Percentiles rank a stretch among this genome's conserved stretches.
phyloP scores from a whole-genome alignment of 192 early-diverging fungal species.

The Mortierella claussenii region DNA sequence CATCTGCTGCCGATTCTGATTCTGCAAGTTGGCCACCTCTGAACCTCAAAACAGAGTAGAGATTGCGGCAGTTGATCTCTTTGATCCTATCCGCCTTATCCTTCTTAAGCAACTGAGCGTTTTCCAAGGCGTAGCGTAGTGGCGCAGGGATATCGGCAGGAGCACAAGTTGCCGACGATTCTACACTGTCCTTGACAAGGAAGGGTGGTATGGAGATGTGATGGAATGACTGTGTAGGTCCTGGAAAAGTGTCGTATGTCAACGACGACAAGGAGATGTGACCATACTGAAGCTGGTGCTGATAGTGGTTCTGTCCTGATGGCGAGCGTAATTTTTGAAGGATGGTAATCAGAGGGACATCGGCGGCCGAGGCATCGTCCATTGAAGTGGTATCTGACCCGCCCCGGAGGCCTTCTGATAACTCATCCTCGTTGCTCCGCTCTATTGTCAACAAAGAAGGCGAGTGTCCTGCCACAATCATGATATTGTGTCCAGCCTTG shows the following conservation, averaged over 20 bases:
- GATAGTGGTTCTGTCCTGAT: slow-evolving; percentile 12
- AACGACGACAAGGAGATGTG: slow-evolving; percentile 22
- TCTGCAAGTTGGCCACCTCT: slow-evolving; percentile 44
- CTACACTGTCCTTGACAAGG: neutral
- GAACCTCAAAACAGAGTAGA: slow-evolving; percentile 44
- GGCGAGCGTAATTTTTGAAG: slow-evolving; percentile 42
- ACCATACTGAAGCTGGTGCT: neutral
- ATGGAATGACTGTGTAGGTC: slow-evolving; percentile 34
- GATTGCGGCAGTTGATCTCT: slow-evolving; percentile 60
- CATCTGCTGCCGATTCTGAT: neutral
- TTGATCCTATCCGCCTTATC: slow-evolving; percentile 54
- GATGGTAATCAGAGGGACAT: slow-evolving; percentile 30
- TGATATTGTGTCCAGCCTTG: slow-evolving; percentile 54
- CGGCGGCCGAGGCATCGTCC: slow-evolving; percentile 10
- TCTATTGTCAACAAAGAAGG: slow-evolving; percentile 41
- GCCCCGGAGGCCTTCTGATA: neutral
- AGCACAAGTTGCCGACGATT: neutral
- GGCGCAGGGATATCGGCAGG: neutral
- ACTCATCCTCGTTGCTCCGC: slow-evolving; percentile 9
- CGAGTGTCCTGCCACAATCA: slow-evolving; percentile 60
- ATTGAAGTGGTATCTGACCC: slow-evolving; percentile 13
- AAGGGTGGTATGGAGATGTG: slow-evolving; percentile 41
- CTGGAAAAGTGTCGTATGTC: slow-evolving; percentile 31
- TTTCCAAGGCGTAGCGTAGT: slow-evolving; percentile 16
- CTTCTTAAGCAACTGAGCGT: slow-evolving; percentile 26